Evolutionary conservation across 176 grass and related monocot genomes (phyloP).

Genomic region (Avena insularis): DNA sequence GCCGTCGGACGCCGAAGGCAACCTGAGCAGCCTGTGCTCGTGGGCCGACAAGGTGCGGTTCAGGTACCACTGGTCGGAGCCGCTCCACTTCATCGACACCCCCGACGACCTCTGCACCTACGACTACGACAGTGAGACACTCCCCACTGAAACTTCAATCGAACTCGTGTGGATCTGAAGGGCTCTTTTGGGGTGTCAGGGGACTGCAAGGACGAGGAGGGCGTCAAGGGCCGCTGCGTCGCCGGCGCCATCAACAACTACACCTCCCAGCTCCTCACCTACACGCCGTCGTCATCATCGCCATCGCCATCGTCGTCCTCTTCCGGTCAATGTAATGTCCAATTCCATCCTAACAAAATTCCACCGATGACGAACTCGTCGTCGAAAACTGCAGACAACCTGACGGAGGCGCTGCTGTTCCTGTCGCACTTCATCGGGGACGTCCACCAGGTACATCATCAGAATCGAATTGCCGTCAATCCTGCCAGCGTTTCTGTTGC

Average conservation of each 20-base stretch:
- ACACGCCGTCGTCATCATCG: conserved; percentile 25
- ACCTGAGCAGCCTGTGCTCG: conserved; percentile 65
- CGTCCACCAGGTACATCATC: conserved; percentile 62
- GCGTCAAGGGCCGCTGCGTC: conserved; percentile 59
- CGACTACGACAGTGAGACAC: conserved; percentile 47
- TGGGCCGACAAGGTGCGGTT: conserved; percentile 66
- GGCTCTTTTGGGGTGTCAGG: conserved; percentile 14
- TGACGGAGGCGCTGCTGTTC: conserved; percentile 75
- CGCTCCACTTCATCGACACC: conserved; percentile 71
- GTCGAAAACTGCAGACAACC: conserved; percentile 49
- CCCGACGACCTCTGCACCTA: conserved; percentile 62
- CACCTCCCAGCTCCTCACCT: conserved; percentile 67
- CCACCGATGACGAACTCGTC: too few relatives aligned
- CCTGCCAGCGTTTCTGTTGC: background rate
- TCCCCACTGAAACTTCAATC: background rate
- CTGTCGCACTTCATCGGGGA: conserved; percentile 75
- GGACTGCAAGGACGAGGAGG: conserved; percentile 72
- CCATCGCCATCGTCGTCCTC: background rate
- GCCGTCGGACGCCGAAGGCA: conserved; percentile 50
- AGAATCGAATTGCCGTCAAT: background rate
- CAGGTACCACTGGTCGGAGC: conserved; percentile 52
- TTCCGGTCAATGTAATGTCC: conserved; percentile 44
- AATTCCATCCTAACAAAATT: background rate
- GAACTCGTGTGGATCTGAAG: background rate
- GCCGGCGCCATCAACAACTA: conserved; percentile 81